These are phyloP conservation scores for Arthroderma sp. DNA, from an alignment of 2,329 filamentous ascomycete species.

Conservation along the genomic window DNA sequence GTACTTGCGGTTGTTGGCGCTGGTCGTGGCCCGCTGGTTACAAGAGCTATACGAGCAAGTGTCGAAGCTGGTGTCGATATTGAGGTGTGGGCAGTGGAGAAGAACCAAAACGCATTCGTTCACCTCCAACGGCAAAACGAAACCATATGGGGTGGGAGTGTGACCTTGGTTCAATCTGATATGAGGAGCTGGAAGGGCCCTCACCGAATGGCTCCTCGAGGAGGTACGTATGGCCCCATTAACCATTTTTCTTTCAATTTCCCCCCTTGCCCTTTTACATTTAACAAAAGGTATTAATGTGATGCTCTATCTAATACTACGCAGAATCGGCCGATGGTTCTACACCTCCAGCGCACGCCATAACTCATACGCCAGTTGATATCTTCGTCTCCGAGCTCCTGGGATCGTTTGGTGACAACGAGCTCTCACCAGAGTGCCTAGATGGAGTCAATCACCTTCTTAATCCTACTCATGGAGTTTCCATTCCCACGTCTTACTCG, in stretches of 20 bases:
- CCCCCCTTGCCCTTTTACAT: too few species aligned
- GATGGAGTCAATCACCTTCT: slow-evolving; percentile 90
- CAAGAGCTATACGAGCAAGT: slow-evolving; percentile 70
- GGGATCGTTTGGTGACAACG: slow-evolving; percentile 89
- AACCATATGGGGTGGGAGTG: slow-evolving; percentile 62
- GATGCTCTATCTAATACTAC: neutral
- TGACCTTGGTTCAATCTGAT: slow-evolving; percentile 86
- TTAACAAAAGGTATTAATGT: neutral
- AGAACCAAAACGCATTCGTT: slow-evolving; percentile 96
- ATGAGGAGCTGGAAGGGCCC: slow-evolving; percentile 96
- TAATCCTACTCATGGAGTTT: slow-evolving; percentile 69
- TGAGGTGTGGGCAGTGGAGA: slow-evolving; percentile 85
- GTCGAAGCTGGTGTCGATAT: slow-evolving; percentile 62
- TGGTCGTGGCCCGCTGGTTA: slow-evolving; percentile 82
- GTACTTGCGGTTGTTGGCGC: slow-evolving; percentile 88
- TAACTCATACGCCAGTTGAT: slow-evolving; percentile 45
- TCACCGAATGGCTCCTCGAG: slow-evolving; percentile 4
- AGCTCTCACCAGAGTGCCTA: slow-evolving; percentile 88
- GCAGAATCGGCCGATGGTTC: slow-evolving; percentile 23
- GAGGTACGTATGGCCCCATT: neutral
- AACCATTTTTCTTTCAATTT: neutral
- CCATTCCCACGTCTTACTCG: slow-evolving; percentile 85
- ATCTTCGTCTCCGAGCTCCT: slow-evolving; percentile 90
- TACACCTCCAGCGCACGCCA: slow-evolving; percentile 7
- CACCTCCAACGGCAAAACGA: slow-evolving; percentile 78